Evolutionary conservation across 257 asterid species (phyloP).

Genomic region (Solanum acaule): DNA sequence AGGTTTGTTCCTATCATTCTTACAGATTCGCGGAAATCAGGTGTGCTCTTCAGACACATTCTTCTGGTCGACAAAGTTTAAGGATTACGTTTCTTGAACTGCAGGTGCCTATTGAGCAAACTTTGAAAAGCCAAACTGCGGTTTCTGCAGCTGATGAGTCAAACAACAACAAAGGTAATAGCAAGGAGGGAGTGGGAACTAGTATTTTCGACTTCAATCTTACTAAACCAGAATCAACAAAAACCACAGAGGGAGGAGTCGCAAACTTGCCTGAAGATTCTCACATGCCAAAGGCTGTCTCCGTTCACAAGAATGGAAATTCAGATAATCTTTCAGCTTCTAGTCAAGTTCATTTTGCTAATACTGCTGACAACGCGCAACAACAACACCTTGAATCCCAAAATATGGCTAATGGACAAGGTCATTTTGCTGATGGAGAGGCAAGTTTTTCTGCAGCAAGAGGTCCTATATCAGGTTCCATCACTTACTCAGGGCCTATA

Average conservation of each 20-base stretch:
- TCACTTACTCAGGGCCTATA: conserved; percentile 59
- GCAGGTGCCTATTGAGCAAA: conserved; percentile 30
- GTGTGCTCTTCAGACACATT: neutral
- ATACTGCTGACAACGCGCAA: conserved; percentile 1
- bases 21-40: neutral
- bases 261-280: neutral
- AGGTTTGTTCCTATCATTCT: conserved; percentile 25
- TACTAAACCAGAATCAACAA: conserved; percentile 3
- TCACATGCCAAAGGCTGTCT: neutral
- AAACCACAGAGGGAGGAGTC: neutral
- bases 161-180: conserved; percentile 26
- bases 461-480: conserved; percentile 24
- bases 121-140: conserved; percentile 10
- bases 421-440: conserved; percentile 50
- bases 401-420: conserved; percentile 8
- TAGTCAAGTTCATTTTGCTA: neutral
- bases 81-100: neutral
- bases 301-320: neutral
- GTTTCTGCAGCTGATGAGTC: conserved; percentile 19
- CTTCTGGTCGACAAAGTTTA: neutral
- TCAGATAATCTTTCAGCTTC: neutral
- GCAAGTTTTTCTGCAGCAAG: conserved; percentile 54
- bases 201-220: conserved; percentile 46
- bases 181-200: conserved; percentile 33
- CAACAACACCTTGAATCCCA: conserved; percentile 4